Evolutionary conservation across 2,329 filamentous ascomycete species (phyloP), one percentile per base, ranked within the genome.

Genomic region (Basipetospora chlamydospora): DNA sequence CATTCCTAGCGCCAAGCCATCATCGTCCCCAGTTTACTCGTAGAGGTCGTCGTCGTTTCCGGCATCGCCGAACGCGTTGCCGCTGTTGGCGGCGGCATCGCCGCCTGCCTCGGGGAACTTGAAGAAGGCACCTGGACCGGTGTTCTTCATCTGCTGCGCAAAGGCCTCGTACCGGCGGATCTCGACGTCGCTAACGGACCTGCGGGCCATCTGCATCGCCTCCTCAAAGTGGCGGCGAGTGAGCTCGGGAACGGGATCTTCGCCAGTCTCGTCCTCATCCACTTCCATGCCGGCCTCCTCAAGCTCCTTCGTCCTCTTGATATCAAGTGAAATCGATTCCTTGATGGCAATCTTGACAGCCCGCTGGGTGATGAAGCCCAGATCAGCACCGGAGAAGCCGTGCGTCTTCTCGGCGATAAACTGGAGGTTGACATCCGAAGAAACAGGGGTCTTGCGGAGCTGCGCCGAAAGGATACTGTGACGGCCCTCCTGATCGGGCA

Each of bases 331-430:
- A 50, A 98, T 98, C 21, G 88, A 78, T 67, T 98, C 80, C 74
- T 98, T 98, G 68, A 98, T 98, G 49, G 90, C 90, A 53, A 96
- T 79, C 77, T 98, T 98, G 70, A 94, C 90, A 37, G 90, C 90
- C 59, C 90, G 86, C 68, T 98, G 90, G 17, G 90, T 95, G 56
- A 98, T 87, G 68, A 96, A 98, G 44, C 90, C 90, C 58, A 98
- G 73, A 81, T 98, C 90, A 54, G 90, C 90, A 87, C 90, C 90
- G 39, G 90, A 96, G 76, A 96, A 98, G 44, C 90, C 90, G 64
- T 98, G 86, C 5, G 90, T 98, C 73, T 93, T 92, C 63, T 79
- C 80, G 38, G 90, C 88, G 55, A 98, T 96, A 70, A 77, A 96
- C 42, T 78, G 64, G 35, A 98, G 68, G 57, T 98, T 79, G 52